Percentiles rank a stretch among this genome's conserved stretches.
Evolutionary conservation across 23 red algal species (phyloP).

Genomic region (Gracilaria gracilis): DNA sequence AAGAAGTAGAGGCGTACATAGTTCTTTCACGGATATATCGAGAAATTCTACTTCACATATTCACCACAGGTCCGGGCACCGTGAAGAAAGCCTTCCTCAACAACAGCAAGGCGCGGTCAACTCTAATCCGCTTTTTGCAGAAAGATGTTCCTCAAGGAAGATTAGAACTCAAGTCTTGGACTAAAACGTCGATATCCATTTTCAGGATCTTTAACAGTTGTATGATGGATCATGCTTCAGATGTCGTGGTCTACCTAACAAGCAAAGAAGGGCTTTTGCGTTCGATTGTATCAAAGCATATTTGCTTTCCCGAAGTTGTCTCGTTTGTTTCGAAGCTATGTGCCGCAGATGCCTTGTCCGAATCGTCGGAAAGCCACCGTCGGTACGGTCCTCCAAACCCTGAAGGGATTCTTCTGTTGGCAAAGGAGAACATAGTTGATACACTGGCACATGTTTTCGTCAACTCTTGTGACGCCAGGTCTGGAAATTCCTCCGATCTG

Average conservation of each 20-base stretch:
- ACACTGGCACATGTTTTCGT: constrained; percentile 11
- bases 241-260: constrained; percentile 13
- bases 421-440: constrained; percentile 31
- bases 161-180: neutral
- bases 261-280: constrained; percentile 37
- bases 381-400: constrained; percentile 48
- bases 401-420: constrained; percentile 37
- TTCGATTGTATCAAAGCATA: constrained; percentile 28
- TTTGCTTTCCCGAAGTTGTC: constrained; percentile 35
- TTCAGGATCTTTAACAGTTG: constrained; percentile 25
- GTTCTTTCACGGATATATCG: constrained; percentile 19
- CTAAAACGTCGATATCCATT: neutral
- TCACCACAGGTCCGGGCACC: constrained; percentile 1
- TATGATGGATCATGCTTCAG: constrained; percentile 25
- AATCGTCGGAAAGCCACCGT: neutral
- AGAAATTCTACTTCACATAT: constrained; percentile 25
- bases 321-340: constrained; percentile 36
- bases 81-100: constrained; percentile 37
- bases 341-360: constrained; percentile 42
- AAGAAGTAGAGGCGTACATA: neutral
- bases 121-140: constrained; percentile 21
- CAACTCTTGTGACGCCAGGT: constrained; percentile 1
- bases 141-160: neutral
- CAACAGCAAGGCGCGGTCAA: constrained; percentile 23
- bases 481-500: neutral